phyloP scores from a whole-genome alignment of 768 basidiomycete genomes.

The Holtermanniella nyarrowii region DNA sequence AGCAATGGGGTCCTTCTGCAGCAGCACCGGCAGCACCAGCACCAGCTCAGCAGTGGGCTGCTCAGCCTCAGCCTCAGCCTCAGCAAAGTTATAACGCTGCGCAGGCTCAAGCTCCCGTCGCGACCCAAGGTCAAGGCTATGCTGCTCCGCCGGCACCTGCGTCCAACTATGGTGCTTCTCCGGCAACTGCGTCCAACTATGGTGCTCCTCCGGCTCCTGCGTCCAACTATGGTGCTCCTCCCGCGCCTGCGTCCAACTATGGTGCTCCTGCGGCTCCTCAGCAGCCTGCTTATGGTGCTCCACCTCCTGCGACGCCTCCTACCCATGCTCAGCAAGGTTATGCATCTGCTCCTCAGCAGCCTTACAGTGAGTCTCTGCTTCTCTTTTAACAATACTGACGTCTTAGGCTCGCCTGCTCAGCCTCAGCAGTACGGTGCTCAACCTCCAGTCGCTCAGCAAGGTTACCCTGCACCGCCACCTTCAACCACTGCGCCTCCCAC shows the following conservation, averaged over 20 bases:
- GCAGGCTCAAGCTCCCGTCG: too few relatives aligned
- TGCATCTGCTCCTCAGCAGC: too few relatives aligned
- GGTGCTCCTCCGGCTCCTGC: neutral
- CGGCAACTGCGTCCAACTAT: neutral
- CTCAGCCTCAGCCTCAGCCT: neutral
- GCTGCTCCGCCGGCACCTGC: neutral
- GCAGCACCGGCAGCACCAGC: too few relatives aligned
- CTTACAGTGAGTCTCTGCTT: too few relatives aligned
- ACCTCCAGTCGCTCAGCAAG: too few relatives aligned
- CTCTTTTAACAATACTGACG: too few relatives aligned
- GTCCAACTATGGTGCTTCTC: neutral
- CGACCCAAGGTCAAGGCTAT: neutral
- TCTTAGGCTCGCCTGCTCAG: too few relatives aligned
- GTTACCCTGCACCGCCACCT: too few relatives aligned
- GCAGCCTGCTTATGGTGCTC: neutral
- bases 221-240: neutral
- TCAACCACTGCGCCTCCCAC: neutral
- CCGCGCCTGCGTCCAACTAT: neutral
- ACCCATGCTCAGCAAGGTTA: neutral
- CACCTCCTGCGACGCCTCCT: neutral
- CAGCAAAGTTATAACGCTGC: neutral
- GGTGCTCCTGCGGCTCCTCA: too few relatives aligned
- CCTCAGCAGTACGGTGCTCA: too few relatives aligned
- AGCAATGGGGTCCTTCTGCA: too few relatives aligned
- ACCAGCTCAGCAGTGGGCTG: too few relatives aligned